Evolutionary conservation across 2,329 filamentous ascomycete genomes (phyloP).

Genomic region (Karstenula rhodostoma): DNA sequence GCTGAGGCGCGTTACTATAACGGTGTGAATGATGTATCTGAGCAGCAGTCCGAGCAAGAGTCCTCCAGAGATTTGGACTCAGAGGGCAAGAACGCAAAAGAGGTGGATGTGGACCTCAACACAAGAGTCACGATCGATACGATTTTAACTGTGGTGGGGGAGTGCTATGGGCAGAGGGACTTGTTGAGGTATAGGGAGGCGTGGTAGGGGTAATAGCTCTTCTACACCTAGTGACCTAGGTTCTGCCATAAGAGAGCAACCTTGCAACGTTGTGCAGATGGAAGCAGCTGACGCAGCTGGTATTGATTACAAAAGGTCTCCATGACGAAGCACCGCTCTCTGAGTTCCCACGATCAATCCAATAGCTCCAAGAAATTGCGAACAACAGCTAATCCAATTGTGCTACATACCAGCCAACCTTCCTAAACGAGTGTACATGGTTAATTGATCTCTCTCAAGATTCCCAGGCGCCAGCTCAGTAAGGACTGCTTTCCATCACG

Average conservation of each 20-base stretch:
- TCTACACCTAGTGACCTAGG: neutral
- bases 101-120: slow-evolving; percentile 27
- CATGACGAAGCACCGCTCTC: no score
- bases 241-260: no score
- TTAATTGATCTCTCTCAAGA: neutral
- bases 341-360: no score
- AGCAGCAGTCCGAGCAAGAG: neutral
- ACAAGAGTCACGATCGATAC: slow-evolving; percentile 82
- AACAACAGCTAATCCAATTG: neutral
- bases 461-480: neutral
- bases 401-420: neutral
- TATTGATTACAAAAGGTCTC: no score
- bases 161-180: slow-evolving; percentile 89
- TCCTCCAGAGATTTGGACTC: neutral
- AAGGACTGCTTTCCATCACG: neutral
- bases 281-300: no score
- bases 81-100: no score
- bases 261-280: no score
- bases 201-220: neutral
- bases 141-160: slow-evolving; percentile 86
- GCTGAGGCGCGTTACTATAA: neutral
- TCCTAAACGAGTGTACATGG: neutral
- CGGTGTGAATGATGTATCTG: neutral
- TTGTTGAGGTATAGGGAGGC: slow-evolving; percentile 73
- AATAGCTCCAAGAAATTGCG: no score